Conservation (phyloP, 208 protist species). For the Leishmania guyanensis region DNA sequence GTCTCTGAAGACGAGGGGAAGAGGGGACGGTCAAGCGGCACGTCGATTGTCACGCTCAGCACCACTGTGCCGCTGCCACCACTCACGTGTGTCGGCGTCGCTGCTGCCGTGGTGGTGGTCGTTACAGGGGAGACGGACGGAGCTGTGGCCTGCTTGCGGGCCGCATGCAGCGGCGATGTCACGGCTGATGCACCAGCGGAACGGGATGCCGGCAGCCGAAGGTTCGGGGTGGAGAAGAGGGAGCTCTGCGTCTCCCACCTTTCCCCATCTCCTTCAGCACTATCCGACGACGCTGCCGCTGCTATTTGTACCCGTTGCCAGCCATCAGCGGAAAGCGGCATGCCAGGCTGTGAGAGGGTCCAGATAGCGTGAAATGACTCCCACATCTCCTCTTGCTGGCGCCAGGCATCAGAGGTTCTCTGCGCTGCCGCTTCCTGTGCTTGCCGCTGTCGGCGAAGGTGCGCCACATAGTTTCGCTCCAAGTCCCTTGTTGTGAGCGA, state of each 20-base stretch:
- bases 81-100: background rate
- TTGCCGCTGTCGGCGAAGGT: slow-evolving; percentile 15
- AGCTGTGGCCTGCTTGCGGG: background rate
- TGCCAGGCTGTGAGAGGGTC: slow-evolving; percentile 51
- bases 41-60: slow-evolving; percentile 13
- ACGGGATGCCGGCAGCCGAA: background rate
- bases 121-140: background rate
- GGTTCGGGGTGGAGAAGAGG: background rate
- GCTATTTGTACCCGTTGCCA: slow-evolving; percentile 21
- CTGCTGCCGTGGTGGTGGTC: background rate
- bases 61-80: background rate
- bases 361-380: slow-evolving; percentile 66
- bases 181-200: background rate
- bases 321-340: slow-evolving; percentile 62
- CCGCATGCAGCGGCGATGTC: background rate
- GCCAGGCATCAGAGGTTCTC: slow-evolving; percentile 14
- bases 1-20: background rate
- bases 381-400: slow-evolving; percentile 25
- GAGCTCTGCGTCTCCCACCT: background rate
- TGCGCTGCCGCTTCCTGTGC: slow-evolving; percentile 16
- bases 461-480: slow-evolving; percentile 23
- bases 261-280: background rate
- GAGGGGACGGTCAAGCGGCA: slow-evolving; percentile 24
- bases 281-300: slow-evolving; percentile 8
- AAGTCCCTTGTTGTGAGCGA: slow-evolving; percentile 37